Percentiles rank a stretch among this genome's conserved stretches.
These are phyloP conservation scores for Fusarium sp. DNA, from an alignment of 2,329 filamentous ascomycete species.

Conservation along the genomic window DNA sequence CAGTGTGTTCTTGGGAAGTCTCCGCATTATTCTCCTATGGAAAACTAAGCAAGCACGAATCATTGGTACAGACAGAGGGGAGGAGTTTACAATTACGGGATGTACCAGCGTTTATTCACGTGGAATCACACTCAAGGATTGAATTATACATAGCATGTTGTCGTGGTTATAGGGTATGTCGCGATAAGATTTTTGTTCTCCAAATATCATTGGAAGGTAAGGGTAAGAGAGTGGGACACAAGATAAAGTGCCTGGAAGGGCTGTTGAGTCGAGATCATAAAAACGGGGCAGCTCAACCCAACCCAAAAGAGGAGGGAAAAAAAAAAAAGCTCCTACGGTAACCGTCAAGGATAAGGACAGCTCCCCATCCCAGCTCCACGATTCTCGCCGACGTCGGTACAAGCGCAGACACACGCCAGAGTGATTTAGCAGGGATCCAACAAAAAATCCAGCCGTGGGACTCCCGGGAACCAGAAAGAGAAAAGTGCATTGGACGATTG, in stretches of 20 bases:
- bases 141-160: background rate
- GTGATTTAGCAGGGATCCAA: conserved; percentile 35
- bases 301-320: conserved; percentile 16
- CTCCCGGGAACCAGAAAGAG: conserved; percentile 30
- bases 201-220: background rate
- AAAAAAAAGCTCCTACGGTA: conserved; percentile 15
- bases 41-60: background rate
- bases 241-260: background rate
- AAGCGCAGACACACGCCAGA: conserved; percentile 25
- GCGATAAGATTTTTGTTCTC: background rate
- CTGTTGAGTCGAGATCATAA: conserved; percentile 3
- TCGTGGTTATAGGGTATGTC: background rate
- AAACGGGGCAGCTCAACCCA: conserved; percentile 1
- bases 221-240: background rate
- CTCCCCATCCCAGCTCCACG: conserved; percentile 21
- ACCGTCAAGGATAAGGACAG: conserved; percentile 7
- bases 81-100: background rate
- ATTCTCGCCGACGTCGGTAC: conserved; percentile 46
- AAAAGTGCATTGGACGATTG: conserved; percentile 32
- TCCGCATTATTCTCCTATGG: background rate
- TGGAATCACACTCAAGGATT: background rate
- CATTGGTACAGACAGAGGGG: background rate
- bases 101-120: background rate
- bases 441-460: conserved; percentile 27
- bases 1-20: background rate